Conservation (phyloP, 2,329 filamentous ascomycete species). For the Paecilomyces sp. region DNA sequence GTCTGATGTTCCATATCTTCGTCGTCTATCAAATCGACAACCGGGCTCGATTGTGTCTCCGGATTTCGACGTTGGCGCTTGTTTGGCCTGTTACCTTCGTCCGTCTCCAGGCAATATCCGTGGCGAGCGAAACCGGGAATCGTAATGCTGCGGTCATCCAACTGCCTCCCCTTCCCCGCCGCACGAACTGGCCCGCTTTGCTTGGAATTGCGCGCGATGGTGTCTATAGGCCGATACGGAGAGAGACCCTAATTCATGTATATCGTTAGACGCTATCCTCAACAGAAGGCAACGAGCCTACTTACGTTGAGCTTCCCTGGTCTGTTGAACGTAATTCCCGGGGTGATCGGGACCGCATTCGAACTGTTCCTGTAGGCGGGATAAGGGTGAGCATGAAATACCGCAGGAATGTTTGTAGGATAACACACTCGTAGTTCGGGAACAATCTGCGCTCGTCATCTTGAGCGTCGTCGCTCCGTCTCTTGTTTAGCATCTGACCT, state of each 20-base stretch:
- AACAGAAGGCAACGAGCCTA: constrained; percentile 10
- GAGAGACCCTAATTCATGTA: constrained; percentile 6
- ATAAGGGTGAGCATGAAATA: constrained; percentile 1
- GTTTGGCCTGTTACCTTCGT: constrained; percentile 13
- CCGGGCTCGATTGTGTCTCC: neutral
- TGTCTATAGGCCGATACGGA: constrained; percentile 17
- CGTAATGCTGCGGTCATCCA: neutral
- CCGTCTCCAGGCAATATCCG: constrained; percentile 8
- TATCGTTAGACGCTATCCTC: constrained; percentile 9
- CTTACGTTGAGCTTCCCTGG: constrained; percentile 11
- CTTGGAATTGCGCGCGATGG: constrained; percentile 16
- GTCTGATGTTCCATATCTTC: constrained; percentile 7
- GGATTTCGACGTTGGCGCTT: constrained; percentile 23
- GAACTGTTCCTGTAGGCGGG: constrained; percentile 5
- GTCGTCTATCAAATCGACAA: constrained; percentile 13
- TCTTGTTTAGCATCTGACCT: constrained; percentile 9
- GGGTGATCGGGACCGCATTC: constrained; percentile 18
- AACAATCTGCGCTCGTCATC: constrained; percentile 18
- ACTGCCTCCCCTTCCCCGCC: neutral
- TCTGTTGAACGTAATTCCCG: constrained; percentile 15
- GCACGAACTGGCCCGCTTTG: constrained; percentile 27
- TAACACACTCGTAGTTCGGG: constrained; percentile 10
- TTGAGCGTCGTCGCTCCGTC: constrained; percentile 1
- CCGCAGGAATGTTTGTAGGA: neutral
- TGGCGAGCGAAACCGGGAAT: constrained; percentile 4